phyloP scores from a whole-genome alignment of 2,329 filamentous ascomycete species.

The Simplicillium sp. region DNA sequence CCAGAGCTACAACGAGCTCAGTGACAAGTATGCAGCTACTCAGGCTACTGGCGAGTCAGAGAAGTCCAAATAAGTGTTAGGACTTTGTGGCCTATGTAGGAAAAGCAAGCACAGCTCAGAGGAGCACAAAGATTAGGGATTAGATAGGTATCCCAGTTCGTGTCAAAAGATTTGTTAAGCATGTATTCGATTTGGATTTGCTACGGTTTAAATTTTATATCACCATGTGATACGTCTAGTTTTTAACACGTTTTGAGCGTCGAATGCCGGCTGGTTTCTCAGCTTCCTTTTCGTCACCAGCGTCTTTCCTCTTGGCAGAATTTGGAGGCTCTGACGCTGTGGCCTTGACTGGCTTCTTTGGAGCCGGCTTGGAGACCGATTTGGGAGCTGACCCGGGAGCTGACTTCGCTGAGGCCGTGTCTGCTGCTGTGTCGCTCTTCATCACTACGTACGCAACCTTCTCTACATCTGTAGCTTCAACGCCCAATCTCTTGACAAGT shows the following conservation, averaged over 20 bases:
- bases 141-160: too few relatives aligned
- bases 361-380: constrained; percentile 1
- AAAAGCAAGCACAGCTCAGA: too few relatives aligned
- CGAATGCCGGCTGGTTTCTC: neutral
- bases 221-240: neutral
- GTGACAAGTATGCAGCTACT: constrained; percentile 66
- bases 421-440: constrained; percentile 19
- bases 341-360: neutral
- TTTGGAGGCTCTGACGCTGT: constrained; percentile 4
- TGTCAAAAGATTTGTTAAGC: too few relatives aligned
- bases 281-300: neutral
- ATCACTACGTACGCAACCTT: constrained; percentile 63
- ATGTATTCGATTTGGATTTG: too few relatives aligned
- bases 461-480: constrained; percentile 55
- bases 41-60: constrained; percentile 38
- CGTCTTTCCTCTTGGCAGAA: constrained; percentile 1
- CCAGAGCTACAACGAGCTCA: constrained; percentile 76
- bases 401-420: too few relatives aligned
- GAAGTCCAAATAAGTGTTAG: constrained; percentile 42
- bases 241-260: constrained; percentile 5
- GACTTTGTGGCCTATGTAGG: neutral
- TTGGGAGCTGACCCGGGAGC: too few relatives aligned
- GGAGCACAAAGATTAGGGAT: too few relatives aligned
- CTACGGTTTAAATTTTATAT: too few relatives aligned
- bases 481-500: constrained; percentile 38